Percentiles rank a stretch among this genome's conserved stretches.
These are phyloP conservation scores for Bryum argenteum DNA, from an alignment of 225 moss, liverwort and hornwort species.

Conservation along the genomic window DNA sequence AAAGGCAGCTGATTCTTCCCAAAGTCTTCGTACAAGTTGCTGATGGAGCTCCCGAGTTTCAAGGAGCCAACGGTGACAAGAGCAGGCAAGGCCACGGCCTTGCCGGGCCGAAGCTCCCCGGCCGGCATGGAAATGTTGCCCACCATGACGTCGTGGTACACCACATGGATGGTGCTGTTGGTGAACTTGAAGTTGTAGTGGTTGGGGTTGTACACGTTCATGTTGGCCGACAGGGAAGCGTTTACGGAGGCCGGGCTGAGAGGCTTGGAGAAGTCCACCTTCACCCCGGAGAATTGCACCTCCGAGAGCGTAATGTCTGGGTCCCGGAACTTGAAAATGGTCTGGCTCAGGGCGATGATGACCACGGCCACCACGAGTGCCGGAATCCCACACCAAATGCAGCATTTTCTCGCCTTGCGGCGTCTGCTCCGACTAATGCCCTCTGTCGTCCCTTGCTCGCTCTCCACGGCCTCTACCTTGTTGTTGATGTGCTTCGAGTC, in stretches of 20 bases:
- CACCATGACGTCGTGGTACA: constrained; percentile 56
- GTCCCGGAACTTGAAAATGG: constrained; percentile 62
- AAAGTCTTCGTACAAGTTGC: constrained; percentile 34
- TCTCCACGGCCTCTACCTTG: constrained; percentile 34
- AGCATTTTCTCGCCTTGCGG: constrained; percentile 30
- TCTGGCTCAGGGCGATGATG: constrained; percentile 44
- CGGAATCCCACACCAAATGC: constrained; percentile 35
- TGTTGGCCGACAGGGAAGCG: constrained; percentile 56
- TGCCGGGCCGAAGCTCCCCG: constrained; percentile 46
- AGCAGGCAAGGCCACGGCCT: constrained; percentile 43
- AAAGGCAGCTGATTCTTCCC: constrained; percentile 41
- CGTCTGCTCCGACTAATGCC: constrained; percentile 10
- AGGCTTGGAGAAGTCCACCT: constrained; percentile 29
- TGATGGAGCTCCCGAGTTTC: constrained; percentile 41
- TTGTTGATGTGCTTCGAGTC: constrained; percentile 30
- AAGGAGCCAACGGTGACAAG: constrained; percentile 53
- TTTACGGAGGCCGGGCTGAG: constrained; percentile 44
- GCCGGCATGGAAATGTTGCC: constrained; percentile 58
- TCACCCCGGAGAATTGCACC: constrained; percentile 44
- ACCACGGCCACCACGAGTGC: constrained; percentile 21
- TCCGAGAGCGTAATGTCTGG: constrained; percentile 49
- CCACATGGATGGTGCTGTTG: constrained; percentile 66
- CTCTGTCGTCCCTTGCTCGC: constrained; percentile 27
- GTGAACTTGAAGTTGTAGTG: constrained; percentile 59
- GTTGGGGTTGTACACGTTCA: constrained; percentile 61